Base-by-base conservation (phyloP, 345 rosid species). In the Limnanthes douglasii region DNA sequence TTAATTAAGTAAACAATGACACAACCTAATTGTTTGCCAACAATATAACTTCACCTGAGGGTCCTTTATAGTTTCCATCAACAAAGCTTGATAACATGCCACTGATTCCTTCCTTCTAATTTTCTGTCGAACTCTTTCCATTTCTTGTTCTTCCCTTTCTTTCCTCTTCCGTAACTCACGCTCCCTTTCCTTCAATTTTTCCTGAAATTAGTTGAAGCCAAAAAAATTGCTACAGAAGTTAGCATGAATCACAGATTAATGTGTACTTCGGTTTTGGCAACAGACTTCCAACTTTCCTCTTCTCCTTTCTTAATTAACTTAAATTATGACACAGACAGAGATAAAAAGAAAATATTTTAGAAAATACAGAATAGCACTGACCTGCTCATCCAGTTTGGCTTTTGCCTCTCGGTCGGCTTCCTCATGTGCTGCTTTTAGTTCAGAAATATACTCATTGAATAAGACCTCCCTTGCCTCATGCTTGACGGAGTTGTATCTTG, bases 61-160 rank as follows among this genome's bases (percentile, higher is more conserved):
- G 53, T 84, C 95, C 69, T 80, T 84, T 28, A 90, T 78, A 33
- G 65, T 74, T 64, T 90, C 98, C 62, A 90, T 85, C 48, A 90
- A 81, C 67, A 90, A 69, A 46, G 92, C 92, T 70, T 90, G 94
- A 54, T 77, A 84, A 49, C 95, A 84, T 29, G 79, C 36, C 37
- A 73, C 62, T n/a, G 92, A 92, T 44, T 84, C 96, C 55, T 84
- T 90, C 63, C 92, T 68, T 41, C 93, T 69, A 53, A 90, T 61
- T 72, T 90, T 90, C 24, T 55, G 42, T 12, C 84, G 73, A 47
- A 90, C 93, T 68, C 95, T 77, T 50, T 77, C 94, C 88, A 80
- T 75, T 68, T 84, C 95, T 61, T 72, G 88, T 53, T 79, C 94
- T 53, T 84, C 98, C 55, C 95, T 64, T 65, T 80, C 98, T 53